Percentiles rank a stretch among this genome's conserved stretches.
Evolutionary conservation across 2,329 filamentous ascomycete species (phyloP).

Genomic region (Nakataea oryzae): DNA sequence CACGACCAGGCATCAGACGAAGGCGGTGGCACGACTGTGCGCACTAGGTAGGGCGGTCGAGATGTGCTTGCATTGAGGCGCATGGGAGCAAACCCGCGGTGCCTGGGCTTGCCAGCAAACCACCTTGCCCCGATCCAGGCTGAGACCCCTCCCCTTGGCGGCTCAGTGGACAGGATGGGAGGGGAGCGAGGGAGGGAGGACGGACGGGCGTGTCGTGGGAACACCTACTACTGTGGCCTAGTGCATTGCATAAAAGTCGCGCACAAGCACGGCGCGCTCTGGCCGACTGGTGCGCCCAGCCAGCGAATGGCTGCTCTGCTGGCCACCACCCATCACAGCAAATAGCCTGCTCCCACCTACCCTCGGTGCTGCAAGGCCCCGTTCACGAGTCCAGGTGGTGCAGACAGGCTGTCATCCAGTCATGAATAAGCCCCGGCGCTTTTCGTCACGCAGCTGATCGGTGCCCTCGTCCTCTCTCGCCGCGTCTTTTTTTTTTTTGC

Average conservation of each 20-base stretch:
- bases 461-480: no score
- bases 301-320: background rate
- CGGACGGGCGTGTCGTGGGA: background rate
- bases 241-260: background rate
- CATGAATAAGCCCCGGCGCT: background rate
- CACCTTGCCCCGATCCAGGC: background rate
- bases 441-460: background rate
- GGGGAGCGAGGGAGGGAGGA: no score
- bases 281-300: background rate
- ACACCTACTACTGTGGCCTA: no score
- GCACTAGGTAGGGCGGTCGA: background rate
- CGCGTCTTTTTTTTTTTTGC: no score
- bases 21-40: background rate
- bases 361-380: background rate
- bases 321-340: background rate
- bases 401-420: background rate
- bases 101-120: background rate
- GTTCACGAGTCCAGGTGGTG: background rate
- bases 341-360: no score
- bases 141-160: background rate
- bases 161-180: background rate
- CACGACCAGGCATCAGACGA: background rate
- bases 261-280: background rate
- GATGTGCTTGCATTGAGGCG: background rate
- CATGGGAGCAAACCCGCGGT: no score